Evolutionary conservation across 2,329 filamentous ascomycete species (phyloP).

Genomic region (Aureobasidium pullulans): DNA sequence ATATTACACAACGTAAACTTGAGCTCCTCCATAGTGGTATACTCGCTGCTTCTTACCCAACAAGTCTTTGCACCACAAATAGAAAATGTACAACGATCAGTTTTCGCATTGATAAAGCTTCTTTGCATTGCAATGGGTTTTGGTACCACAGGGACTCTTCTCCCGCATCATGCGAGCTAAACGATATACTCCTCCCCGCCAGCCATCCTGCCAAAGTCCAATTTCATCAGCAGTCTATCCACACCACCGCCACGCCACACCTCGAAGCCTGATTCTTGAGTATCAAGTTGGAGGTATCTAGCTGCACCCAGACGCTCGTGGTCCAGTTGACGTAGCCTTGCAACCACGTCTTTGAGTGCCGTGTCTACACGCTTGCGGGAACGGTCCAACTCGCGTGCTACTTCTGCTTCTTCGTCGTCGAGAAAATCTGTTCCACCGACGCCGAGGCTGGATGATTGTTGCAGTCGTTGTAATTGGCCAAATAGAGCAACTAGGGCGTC

Average conservation of each 20-base stretch:
- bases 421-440: constrained; percentile 55
- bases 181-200: constrained; percentile 23
- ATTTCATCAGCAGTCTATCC: constrained; percentile 82
- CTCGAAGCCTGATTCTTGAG: constrained; percentile 46
- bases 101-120: too few species aligned
- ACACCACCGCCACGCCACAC: constrained; percentile 70
- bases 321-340: constrained; percentile 55
- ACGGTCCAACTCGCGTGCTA: constrained; percentile 56
- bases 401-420: constrained; percentile 62
- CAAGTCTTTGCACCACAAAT: too few species aligned
- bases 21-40: too few species aligned
- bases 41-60: too few species aligned
- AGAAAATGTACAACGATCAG: too few species aligned
- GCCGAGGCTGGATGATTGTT: constrained; percentile 70
- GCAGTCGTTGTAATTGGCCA: constrained; percentile 66
- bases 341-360: constrained; percentile 56
- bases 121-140: background rate
- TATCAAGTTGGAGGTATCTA: constrained; percentile 21
- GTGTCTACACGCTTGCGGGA: constrained; percentile 58
- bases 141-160: background rate
- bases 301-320: constrained; percentile 34
- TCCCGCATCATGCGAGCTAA: background rate
- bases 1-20: background rate
- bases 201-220: constrained; percentile 53
- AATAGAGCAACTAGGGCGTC: constrained; percentile 76